Evolutionary conservation across 2,329 filamentous ascomycete genomes (phyloP).

Genomic region (Fusarium torulosum): DNA sequence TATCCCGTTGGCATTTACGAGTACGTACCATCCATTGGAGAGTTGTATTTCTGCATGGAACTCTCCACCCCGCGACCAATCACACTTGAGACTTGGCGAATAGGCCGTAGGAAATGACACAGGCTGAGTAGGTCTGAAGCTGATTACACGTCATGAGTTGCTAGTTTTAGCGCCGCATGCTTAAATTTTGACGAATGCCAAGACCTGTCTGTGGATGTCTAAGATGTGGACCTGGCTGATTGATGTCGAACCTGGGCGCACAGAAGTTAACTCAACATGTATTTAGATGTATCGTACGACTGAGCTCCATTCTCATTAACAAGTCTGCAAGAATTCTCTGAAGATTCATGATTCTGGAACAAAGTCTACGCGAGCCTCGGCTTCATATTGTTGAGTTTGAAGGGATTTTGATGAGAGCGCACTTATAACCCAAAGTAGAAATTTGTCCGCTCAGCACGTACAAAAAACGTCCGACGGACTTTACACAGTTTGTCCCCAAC

Average conservation of each 20-base stretch:
- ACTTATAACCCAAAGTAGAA: conserved; percentile 19
- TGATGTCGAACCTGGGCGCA: not conserved
- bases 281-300: not conserved
- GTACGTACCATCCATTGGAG: no score
- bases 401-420: conserved; percentile 21
- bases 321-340: not conserved
- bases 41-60: not conserved
- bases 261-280: not conserved
- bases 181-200: conserved; percentile 3
- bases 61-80: not conserved
- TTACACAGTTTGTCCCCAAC: conserved; percentile 16
- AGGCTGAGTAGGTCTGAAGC: not conserved
- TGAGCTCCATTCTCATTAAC: not conserved
- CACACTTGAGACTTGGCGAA: not conserved
- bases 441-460: conserved; percentile 7
- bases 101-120: not conserved
- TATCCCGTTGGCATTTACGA: not conserved
- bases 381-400: conserved; percentile 17
- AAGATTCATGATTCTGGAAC: not conserved
- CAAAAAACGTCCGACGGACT: conserved; percentile 24
- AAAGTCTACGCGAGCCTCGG: not conserved
- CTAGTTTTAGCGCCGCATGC: not conserved
- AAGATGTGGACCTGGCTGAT: not conserved
- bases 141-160: not conserved
- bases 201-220: not conserved